These are phyloP conservation scores for Cercospora zeae-maydis DNA, from an alignment of 2,329 filamentous ascomycete genomes.

Conservation along the genomic window DNA sequence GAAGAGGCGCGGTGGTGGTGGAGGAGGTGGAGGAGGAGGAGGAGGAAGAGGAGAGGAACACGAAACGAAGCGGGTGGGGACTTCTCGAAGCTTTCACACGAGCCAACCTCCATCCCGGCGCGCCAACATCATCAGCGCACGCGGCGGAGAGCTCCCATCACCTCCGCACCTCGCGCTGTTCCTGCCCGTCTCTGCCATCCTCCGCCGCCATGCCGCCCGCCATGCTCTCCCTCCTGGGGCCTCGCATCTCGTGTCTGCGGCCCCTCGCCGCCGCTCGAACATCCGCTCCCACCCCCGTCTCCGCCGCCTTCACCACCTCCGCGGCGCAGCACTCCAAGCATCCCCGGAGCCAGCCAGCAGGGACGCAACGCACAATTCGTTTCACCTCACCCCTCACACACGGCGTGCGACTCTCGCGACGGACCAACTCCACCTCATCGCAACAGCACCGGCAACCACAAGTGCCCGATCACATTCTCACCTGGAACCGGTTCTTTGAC, in stretches of 20 bases:
- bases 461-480: constrained; percentile 36
- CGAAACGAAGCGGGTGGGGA: background rate
- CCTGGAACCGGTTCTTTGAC: constrained; percentile 89
- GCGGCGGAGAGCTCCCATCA: constrained; percentile 2
- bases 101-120: background rate
- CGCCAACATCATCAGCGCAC: background rate
- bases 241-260: constrained; percentile 3
- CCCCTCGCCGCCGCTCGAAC: background rate
- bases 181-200: background rate
- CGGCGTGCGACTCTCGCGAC: background rate
- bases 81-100: background rate
- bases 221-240: constrained; percentile 4
- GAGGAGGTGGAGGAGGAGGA: background rate
- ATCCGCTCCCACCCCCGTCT: background rate
- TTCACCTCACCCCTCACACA: background rate
- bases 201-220: background rate
- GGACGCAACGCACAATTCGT: background rate
- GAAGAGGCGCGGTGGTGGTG: background rate
- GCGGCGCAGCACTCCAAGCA: background rate
- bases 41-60: background rate
- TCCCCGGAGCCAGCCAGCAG: background rate
- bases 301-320: constrained; percentile 9
- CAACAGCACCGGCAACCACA: background rate
- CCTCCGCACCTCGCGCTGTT: too few species aligned
- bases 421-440: constrained; percentile 5